Percentiles rank a stretch among this genome's conserved stretches.
These are phyloP conservation scores for Rhizopogon salebrosus DNA, from an alignment of 768 basidiomycete genomes.

Conservation along the genomic window DNA sequence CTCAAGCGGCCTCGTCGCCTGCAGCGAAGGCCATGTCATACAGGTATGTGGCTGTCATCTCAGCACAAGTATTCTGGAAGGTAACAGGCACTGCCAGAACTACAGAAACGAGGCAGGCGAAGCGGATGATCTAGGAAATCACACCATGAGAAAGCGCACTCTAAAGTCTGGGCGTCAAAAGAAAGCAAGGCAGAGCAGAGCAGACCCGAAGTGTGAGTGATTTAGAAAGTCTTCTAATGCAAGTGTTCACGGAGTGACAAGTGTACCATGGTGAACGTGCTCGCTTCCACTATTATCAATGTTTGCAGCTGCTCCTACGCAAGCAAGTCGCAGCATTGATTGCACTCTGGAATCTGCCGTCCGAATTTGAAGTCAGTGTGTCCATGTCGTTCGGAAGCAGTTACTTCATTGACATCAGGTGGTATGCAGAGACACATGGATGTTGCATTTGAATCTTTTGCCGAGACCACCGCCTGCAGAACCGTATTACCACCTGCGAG, in stretches of 20 bases:
- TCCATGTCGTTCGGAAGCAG: not conserved
- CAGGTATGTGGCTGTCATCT: constrained; percentile 48
- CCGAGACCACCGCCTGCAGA: constrained; percentile 58
- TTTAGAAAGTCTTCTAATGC: not conserved
- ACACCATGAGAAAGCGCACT: constrained; percentile 60
- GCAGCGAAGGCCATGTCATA: constrained; percentile 88
- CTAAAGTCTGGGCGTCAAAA: constrained; percentile 54
- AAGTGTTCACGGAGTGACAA: constrained; percentile 24
- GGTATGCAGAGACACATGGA: constrained; percentile 80
- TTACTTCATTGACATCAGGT: constrained; percentile 35
- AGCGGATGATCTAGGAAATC: constrained; percentile 55
- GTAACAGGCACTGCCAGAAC: constrained; percentile 40
- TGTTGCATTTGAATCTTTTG: constrained; percentile 60
- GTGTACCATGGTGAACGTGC: constrained; percentile 83
- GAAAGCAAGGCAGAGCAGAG: constrained; percentile 43
- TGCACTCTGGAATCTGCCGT: constrained; percentile 64
- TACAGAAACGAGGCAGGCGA: constrained; percentile 80
- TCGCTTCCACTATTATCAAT: constrained; percentile 77
- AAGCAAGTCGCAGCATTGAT: constrained; percentile 65
- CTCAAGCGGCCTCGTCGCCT: constrained; percentile 74
- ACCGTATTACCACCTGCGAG: constrained; percentile 45
- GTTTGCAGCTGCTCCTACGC: constrained; percentile 75
- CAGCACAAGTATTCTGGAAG: not conserved
- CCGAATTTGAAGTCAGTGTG: constrained; percentile 68
- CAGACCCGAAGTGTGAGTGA: constrained; percentile 56